Evolutionary conservation across 192 early-diverging fungal species (phyloP).

Genomic region (Pilobolus umbonatus): DNA sequence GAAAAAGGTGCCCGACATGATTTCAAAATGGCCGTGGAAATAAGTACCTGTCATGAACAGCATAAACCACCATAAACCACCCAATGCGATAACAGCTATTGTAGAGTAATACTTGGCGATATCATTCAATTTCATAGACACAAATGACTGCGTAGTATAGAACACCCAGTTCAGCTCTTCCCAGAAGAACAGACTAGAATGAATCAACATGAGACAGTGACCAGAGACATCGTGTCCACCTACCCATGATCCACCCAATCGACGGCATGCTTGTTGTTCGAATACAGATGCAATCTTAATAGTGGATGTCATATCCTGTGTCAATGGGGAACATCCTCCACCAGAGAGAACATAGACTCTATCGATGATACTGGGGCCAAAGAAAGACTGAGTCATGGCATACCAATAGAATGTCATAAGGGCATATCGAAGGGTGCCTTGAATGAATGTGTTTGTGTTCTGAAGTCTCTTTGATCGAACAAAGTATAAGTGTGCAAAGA

Average conservation of each 20-base stretch:
- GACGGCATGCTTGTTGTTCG: constrained; percentile 30
- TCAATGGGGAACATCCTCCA: constrained; percentile 48
- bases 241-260: constrained; percentile 62
- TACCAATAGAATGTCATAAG: constrained; percentile 81
- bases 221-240: constrained; percentile 86
- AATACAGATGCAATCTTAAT: constrained; percentile 20
- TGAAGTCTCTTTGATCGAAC: constrained; percentile 30
- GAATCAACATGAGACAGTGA: constrained; percentile 80
- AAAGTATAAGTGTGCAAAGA: constrained; percentile 43
- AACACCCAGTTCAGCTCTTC: constrained; percentile 55
- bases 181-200: constrained; percentile 67
- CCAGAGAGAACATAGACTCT: constrained; percentile 69
- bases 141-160: constrained; percentile 10
- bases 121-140: constrained; percentile 1
- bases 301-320: constrained; percentile 3
- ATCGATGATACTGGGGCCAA: constrained; percentile 79
- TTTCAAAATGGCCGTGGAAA: constrained; percentile 71
- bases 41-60: constrained; percentile 71
- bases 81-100: constrained; percentile 36
- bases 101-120: constrained; percentile 30
- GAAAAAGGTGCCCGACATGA: constrained; percentile 60
- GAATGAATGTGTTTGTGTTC: constrained; percentile 16
- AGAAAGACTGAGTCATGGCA: constrained; percentile 78
- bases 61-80: constrained; percentile 72
- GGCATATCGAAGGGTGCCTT: constrained; percentile 43